These are phyloP conservation scores for Rhexocercosporidium sp. DNA, from an alignment of 2,329 filamentous ascomycete genomes.

Conservation along the genomic window DNA sequence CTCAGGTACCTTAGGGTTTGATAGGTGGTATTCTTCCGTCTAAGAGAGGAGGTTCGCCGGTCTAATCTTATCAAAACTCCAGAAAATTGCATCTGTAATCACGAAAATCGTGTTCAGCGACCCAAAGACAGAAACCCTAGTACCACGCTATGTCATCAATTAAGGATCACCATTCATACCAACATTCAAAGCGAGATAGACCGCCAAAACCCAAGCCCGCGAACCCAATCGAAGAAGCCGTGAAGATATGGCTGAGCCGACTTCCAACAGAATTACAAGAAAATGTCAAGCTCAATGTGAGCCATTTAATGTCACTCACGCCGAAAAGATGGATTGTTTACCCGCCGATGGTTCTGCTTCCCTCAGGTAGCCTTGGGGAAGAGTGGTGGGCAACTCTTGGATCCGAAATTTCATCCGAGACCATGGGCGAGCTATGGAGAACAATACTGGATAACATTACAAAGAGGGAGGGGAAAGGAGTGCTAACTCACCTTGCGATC, in stretches of 20 bases:
- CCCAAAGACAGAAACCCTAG: not conserved
- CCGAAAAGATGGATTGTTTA: constrained; percentile 66
- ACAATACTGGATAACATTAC: constrained; percentile 55
- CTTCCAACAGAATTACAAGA: constrained; percentile 31
- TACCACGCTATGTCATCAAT: not conserved
- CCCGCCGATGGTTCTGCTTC: constrained; percentile 64
- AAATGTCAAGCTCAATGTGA: constrained; percentile 26
- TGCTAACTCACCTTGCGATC: constrained; percentile 61
- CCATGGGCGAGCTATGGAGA: constrained; percentile 50
- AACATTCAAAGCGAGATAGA: not conserved
- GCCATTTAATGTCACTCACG: constrained; percentile 25
- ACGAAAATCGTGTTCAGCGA: not conserved
- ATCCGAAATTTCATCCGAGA: not conserved
- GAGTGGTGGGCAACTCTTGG: constrained; percentile 32
- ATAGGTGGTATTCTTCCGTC: too few species aligned
- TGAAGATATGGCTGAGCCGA: constrained; percentile 45
- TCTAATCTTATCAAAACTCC: too few species aligned
- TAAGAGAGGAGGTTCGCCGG: too few species aligned
- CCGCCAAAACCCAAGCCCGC: constrained; percentile 41
- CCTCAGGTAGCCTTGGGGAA: constrained; percentile 61
- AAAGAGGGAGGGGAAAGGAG: constrained; percentile 44
- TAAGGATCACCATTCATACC: not conserved
- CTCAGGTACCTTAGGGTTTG: too few species aligned
- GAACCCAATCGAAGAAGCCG: constrained; percentile 46
- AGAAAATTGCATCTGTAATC: too few species aligned